These are phyloP conservation scores for Gamarada debralockiae DNA, from an alignment of 495 filamentous ascomycete genomes.

Conservation along the genomic window DNA sequence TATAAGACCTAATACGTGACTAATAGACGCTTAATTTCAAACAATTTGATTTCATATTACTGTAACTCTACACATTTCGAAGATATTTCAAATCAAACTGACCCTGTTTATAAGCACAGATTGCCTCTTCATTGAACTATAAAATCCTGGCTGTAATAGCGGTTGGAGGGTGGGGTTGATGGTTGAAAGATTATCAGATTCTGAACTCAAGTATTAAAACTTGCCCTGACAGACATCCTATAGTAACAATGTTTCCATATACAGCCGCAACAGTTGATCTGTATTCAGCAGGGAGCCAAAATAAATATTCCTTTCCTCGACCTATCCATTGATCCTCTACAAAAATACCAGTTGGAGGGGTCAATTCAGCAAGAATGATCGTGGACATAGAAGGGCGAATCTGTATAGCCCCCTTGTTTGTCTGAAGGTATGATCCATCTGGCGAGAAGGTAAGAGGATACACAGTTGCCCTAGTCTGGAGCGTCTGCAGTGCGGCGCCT, in stretches of 20 bases:
- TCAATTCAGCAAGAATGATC: background rate
- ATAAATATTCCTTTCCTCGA: background rate
- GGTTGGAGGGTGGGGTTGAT: no score
- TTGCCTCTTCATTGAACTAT: no score
- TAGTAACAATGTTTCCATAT: background rate
- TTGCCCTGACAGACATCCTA: constrained; percentile 5
- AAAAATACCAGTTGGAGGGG: background rate
- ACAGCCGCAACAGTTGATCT: constrained; percentile 4
- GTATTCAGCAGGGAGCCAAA: constrained; percentile 10
- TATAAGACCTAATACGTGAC: no score
- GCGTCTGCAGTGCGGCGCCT: no score
- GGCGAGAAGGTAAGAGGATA: constrained; percentile 18
- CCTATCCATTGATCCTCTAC: constrained; percentile 2
- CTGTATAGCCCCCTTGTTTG: background rate
- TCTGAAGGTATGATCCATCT: constrained; percentile 5
- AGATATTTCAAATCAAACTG: no score
- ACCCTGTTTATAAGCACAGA: no score
- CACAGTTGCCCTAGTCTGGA: background rate
- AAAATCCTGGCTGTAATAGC: no score
- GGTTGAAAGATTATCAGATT: background rate
- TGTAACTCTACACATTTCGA: no score
- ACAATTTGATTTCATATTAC: no score
- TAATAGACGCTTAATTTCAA: no score
- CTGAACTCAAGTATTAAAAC: constrained; percentile 12
- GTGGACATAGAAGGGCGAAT: background rate